Base-by-base conservation (phyloP, 2,329 filamentous ascomycete genomes). In the Stemphylium lycopersici region DNA sequence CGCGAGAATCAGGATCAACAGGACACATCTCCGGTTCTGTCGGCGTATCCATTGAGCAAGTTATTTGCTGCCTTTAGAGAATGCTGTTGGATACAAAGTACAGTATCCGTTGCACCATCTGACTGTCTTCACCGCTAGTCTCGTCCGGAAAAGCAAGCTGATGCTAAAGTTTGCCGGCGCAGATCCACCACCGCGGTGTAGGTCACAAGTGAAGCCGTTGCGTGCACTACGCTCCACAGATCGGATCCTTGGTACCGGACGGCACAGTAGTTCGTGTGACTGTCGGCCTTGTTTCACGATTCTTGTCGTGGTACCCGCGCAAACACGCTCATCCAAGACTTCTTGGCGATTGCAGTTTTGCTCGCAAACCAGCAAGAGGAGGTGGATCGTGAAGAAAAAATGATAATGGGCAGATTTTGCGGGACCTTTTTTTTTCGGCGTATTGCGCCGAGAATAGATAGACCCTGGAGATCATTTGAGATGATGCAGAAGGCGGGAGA, bases 391-490 rank as follows among this genome's bases (percentile, higher is more conserved):
- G 26, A 24, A 47, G 50, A 50, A 52, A 47, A 55, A 51, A 52
- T 48, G 48, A 56, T 32, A 31, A 49, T 49, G 31, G 31, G 20
- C 47, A 49, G 33, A 41, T 26, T 49, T 22, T 40, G 41, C 47
- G 36, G 51, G 20, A 45, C 47, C 18, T 36, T 39, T 41, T 37
- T 36, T 39, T 41, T 37, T 46, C 52, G 47, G 52, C 46, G 20
- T 31, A 41, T 44, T 50, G 40, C 22, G 46, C 47, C 52, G 47
- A 49, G 29, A 24, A 41, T 43, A 46, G 26, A 52, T 45, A 40
- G 52, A 52, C 52, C 52, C 52, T 55, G 52, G 52, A 60, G 59
- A 62, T 62, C 59, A 62, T 56, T 40, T 40, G 16, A 51, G 53
- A 49, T 46, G 33, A 48, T 54, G 51, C 51, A 55, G 48, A 45